A percentile compares a stretch with the other conserved stretches of the same genome.
Evolutionary conservation across 2,329 filamentous ascomycete species (phyloP).

Genomic region (Massarina eburnea): DNA sequence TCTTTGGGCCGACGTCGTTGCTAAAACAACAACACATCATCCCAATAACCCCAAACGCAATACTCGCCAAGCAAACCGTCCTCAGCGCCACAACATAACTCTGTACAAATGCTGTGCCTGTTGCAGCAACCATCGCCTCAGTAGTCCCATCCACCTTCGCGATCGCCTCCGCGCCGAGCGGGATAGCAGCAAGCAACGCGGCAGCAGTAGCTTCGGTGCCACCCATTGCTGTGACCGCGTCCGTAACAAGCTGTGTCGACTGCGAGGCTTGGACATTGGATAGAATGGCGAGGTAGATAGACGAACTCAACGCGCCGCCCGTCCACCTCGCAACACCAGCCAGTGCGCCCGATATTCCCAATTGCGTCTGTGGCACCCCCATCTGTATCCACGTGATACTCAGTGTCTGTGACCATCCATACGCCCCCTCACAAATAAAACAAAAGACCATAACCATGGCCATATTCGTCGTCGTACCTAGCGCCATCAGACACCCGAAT

Average conservation of each 20-base stretch:
- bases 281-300: constrained; percentile 46
- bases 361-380: too few relatives aligned
- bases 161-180: constrained; percentile 10
- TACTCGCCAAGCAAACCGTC: constrained; percentile 8
- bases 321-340: constrained; percentile 46
- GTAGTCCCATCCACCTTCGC: constrained; percentile 6
- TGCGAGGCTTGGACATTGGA: constrained; percentile 27
- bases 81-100: constrained; percentile 13
- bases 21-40: constrained; percentile 10
- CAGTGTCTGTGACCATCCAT: too few relatives aligned
- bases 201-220: constrained; percentile 2
- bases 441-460: too few relatives aligned
- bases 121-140: constrained; percentile 8
- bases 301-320: constrained; percentile 44
- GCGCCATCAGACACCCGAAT: too few relatives aligned
- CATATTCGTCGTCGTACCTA: too few relatives aligned
- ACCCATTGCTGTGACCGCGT: constrained; percentile 8
- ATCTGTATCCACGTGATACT: too few relatives aligned
- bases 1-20: constrained; percentile 15
- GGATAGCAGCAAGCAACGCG: constrained; percentile 7
- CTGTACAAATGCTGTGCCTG: constrained; percentile 11
- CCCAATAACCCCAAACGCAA: constrained; percentile 13
- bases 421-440: too few relatives aligned
- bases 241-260: constrained; percentile 6
- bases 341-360: constrained; percentile 42